A percentile compares a stretch with the other conserved stretches of the same genome.
These are phyloP conservation scores for Plectosphaerella sp. DNA, from an alignment of 2,329 filamentous ascomycete species.

Conservation along the genomic window DNA sequence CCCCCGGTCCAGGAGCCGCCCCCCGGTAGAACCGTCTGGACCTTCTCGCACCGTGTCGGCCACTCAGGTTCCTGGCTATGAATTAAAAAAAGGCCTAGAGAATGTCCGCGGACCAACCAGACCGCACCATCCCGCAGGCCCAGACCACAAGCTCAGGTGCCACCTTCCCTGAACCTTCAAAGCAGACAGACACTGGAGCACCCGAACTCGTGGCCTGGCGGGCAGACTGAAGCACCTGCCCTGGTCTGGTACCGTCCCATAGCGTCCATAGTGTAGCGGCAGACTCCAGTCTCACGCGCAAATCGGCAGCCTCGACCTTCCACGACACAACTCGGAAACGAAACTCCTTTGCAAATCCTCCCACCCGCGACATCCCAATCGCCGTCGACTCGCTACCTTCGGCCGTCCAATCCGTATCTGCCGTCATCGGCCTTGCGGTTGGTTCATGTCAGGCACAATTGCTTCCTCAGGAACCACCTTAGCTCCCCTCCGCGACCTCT, in stretches of 20 bases:
- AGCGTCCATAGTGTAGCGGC: no score
- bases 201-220: no score
- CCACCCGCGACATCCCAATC: background rate
- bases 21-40: background rate
- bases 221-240: no score
- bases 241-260: no score
- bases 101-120: background rate
- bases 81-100: background rate
- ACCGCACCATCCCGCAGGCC: background rate
- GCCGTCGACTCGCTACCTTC: background rate
- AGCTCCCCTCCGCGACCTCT: constrained; percentile 6
- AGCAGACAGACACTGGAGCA: no score
- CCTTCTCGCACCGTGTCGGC: constrained; percentile 8
- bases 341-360: background rate
- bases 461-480: constrained; percentile 12
- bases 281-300: background rate
- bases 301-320: background rate
- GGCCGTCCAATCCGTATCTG: background rate
- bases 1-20: constrained; percentile 8
- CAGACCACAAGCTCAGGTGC: no score
- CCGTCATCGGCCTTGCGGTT: constrained; percentile 11
- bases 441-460: constrained; percentile 15
- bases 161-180: no score
- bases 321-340: background rate
- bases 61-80: constrained; percentile 9